Conservation (phyloP, 345 rosid species). For the Aquilaria sinensis region DNA sequence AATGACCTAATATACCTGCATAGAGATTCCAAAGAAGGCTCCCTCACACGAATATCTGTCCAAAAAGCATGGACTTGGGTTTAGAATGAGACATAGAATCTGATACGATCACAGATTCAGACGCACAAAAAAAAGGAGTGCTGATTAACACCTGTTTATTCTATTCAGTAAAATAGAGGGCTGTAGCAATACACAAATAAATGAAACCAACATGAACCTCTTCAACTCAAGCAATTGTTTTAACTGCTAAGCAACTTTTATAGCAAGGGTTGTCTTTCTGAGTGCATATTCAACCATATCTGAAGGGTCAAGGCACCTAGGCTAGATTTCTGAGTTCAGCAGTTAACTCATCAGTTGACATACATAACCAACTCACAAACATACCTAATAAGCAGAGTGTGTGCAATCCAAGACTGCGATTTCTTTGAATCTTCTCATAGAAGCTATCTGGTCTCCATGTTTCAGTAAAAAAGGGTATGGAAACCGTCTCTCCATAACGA, state of each 20-base stretch:
- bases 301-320: no score
- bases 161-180: no score
- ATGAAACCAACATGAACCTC: slow-evolving; percentile 29
- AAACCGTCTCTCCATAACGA: slow-evolving; percentile 89
- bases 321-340: no score
- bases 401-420: slow-evolving; percentile 66
- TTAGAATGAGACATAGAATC: no score
- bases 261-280: no score
- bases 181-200: not conserved
- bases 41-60: slow-evolving; percentile 88
- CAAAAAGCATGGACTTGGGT: not conserved
- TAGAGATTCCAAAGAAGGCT: slow-evolving; percentile 85
- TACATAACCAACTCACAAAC: slow-evolving; percentile 1
- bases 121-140: no score
- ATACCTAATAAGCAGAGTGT: slow-evolving; percentile 86
- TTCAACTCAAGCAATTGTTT: no score
- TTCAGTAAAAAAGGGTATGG: slow-evolving; percentile 80
- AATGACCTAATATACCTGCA: slow-evolving; percentile 44
- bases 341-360: not conserved
- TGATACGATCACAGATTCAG: no score
- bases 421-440: slow-evolving; percentile 68
- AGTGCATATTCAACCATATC: no score
- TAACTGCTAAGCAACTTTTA: no score
- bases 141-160: no score
- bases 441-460: slow-evolving; percentile 94